Evolutionary conservation across 2,329 filamentous ascomycete species (phyloP), one percentile per base, ranked within the genome.

Genomic region (Colletotrichum filicis): DNA sequence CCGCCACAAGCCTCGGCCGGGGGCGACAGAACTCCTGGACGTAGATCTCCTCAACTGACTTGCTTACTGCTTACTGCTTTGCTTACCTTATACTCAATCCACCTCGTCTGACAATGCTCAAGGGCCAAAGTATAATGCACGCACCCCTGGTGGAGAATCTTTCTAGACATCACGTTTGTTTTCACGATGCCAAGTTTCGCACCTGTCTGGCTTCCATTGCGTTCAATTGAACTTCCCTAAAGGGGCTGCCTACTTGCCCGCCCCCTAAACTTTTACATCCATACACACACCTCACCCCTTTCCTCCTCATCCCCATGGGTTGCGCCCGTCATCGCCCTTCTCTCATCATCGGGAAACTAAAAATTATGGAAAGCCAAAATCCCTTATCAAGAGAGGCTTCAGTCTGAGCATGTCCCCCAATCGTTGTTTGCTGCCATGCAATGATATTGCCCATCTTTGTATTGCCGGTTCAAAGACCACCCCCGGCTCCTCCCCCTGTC

Each of bases 391-490:
- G 30, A 63, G 57, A 66, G 55, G 68, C 62, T 60, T 46, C 68
- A 24, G 60, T 24, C 66, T 57, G 66, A 65, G 56, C 56, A 66
- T 73, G 52, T 62, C 42, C 58, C 68, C 57, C 62, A 32, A 32
- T 67, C 46, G 65, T 70, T 61, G 19, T 67, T 57, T 62, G 30
- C 62, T 58, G 53, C 68, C 62, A 66, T 72, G 71, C 71, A 62
- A 35, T 74, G 72, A 74, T 66, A 68, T 74, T 67, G 35, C 42
- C 66, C 71, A 64, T 69, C 68, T 62, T 65, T 74, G 72, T 75
- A 74, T 75, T 75, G 74, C 65, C 68, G 66, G 59, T 61, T 69
- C 58, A 64, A 65, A 65, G 62, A 62, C 56, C 68, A 56, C 61
- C 61, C 52, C 73, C 72, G 57, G 66, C 19, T 22, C 42, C 42